phyloP scores from a whole-genome alignment of 2,329 filamentous ascomycete species.

The Colletotrichum theobromicola region DNA sequence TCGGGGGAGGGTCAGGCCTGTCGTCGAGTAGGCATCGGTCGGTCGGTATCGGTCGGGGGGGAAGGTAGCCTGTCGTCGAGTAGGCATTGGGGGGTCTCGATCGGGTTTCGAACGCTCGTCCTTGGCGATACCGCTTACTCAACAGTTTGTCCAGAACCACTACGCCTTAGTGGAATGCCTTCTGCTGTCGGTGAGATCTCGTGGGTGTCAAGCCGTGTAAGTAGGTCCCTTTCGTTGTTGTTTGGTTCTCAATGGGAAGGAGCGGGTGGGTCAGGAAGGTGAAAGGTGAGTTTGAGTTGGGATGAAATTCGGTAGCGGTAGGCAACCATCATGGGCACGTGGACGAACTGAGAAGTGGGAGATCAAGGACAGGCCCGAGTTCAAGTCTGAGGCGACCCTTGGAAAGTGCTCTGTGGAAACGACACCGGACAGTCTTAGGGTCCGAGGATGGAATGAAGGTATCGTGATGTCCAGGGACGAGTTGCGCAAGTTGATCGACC shows the following conservation, averaged over 20 bases:
- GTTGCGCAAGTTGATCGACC: no score
- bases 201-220: neutral
- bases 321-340: neutral
- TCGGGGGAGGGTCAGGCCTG: neutral
- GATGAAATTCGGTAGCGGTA: neutral
- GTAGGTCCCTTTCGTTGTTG: neutral
- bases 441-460: neutral
- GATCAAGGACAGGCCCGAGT: neutral
- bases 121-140: neutral
- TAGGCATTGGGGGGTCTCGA: neutral
- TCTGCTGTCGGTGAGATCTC: neutral
- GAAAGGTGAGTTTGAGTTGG: neutral
- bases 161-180: neutral
- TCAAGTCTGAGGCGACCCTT: neutral
- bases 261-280: neutral
- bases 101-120: neutral
- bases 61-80: neutral
- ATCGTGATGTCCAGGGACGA: neutral
- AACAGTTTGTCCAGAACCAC: neutral
- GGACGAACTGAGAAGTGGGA: neutral
- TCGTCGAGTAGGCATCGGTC: no score
- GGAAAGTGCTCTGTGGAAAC: neutral
- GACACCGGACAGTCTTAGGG: no score
- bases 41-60: no score
- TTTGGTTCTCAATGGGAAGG: neutral